A percentile compares a stretch with the other conserved stretches of the same genome.
Conservation (phyloP, 2,329 filamentous ascomycete species). For the Zymoseptoria brevis region DNA sequence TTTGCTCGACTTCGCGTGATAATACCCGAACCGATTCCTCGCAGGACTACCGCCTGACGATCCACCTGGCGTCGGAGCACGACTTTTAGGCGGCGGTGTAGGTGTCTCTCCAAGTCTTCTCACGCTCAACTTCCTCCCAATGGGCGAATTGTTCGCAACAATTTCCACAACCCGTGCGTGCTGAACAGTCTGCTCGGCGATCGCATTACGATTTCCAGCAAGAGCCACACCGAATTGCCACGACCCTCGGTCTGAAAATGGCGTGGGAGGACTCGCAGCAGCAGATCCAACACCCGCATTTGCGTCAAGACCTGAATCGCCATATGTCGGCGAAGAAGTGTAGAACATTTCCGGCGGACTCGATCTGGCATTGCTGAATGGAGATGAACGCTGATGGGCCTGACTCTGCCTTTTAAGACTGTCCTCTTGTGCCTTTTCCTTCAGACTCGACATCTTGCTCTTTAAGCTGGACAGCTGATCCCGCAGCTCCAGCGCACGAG, state of each 20-base stretch:
- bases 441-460: slow-evolving; percentile 72
- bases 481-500: slow-evolving; percentile 65
- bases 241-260: slow-evolving; percentile 7
- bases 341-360: slow-evolving; percentile 27
- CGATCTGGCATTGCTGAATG: slow-evolving; percentile 59
- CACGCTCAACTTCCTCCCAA: slow-evolving; percentile 11
- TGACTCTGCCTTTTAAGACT: slow-evolving; percentile 69
- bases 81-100: not conserved
- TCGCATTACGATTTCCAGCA: slow-evolving; percentile 21
- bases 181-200: slow-evolving; percentile 18
- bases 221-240: slow-evolving; percentile 8
- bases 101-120: slow-evolving; percentile 1
- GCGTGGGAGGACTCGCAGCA: slow-evolving; percentile 6
- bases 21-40: slow-evolving; percentile 21
- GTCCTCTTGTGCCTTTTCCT: slow-evolving; percentile 71
- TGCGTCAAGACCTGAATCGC: slow-evolving; percentile 12
- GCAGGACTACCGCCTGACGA: slow-evolving; percentile 20
- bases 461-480: slow-evolving; percentile 81
- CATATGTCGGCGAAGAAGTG: slow-evolving; percentile 12
- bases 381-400: slow-evolving; percentile 56
- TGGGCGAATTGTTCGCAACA: slow-evolving; percentile 4
- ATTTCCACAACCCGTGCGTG: slow-evolving; percentile 12
- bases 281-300: slow-evolving; percentile 20
- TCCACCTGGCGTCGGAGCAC: slow-evolving; percentile 22
- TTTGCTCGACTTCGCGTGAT: slow-evolving; percentile 13